These are phyloP conservation scores for Chamaenerion angustifolium DNA, from an alignment of 345 rosid species.

Conservation along the genomic window DNA sequence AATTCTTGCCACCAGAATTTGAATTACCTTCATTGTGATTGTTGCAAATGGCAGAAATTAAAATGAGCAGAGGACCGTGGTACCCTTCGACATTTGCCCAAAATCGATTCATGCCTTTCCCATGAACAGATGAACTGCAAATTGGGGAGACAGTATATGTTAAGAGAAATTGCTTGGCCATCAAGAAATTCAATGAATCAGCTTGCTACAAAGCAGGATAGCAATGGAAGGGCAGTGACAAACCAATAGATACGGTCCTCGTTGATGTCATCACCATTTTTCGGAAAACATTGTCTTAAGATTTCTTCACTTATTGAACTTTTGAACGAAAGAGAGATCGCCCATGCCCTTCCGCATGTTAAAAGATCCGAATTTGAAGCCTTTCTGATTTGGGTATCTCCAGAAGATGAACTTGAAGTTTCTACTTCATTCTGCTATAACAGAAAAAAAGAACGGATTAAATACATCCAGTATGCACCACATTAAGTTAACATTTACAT, in stretches of 20 bases:
- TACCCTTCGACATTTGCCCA: constrained; percentile 85
- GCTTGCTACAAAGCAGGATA: not conserved
- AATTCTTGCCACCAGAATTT: constrained; percentile 24
- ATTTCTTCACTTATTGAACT: constrained; percentile 35
- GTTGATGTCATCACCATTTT: constrained; percentile 13
- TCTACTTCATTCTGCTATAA: constrained; percentile 33
- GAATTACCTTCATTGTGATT: constrained; percentile 23
- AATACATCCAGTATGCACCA: not conserved
- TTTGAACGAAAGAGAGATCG: constrained; percentile 25
- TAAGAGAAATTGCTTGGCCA: too few species aligned
- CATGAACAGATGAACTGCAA: constrained; percentile 60
- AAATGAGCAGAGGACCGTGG: constrained; percentile 52
- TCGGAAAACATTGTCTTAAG: constrained; percentile 28
- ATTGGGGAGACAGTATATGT: not conserved
- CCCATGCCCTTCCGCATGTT: constrained; percentile 31
- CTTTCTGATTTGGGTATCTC: constrained; percentile 19
- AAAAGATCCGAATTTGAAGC: constrained; percentile 17
- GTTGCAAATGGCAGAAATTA: constrained; percentile 45
- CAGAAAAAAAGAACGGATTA: not conserved
- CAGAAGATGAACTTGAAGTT: constrained; percentile 9
- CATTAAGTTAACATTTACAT: not conserved
- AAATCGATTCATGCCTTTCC: constrained; percentile 82
- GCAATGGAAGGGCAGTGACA: constrained; percentile 6
- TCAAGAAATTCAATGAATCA: too few species aligned
- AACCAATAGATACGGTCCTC: constrained; percentile 62